A percentile compares a stretch with the other conserved stretches of the same genome.
Conservation (phyloP, 2,329 filamentous ascomycete genomes). For the Botrytis fragariae region DNA sequence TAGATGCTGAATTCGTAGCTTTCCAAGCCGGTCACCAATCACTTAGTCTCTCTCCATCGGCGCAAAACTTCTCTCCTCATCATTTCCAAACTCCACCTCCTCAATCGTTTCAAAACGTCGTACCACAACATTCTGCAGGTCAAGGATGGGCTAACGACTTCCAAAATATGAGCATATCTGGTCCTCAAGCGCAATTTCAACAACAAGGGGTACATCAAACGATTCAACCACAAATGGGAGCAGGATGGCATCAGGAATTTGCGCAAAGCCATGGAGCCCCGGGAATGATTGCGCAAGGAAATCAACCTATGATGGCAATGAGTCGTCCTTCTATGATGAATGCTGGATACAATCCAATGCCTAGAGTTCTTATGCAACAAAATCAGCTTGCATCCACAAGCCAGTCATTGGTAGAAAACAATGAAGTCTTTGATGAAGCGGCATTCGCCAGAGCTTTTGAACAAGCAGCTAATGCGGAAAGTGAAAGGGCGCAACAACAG, state of each 20-base stretch:
- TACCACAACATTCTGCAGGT: slow-evolving; percentile 26
- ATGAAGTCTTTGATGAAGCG: slow-evolving; percentile 50
- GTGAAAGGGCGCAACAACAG: slow-evolving; percentile 23
- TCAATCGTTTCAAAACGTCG: slow-evolving; percentile 24
- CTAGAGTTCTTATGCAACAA: slow-evolving; percentile 16
- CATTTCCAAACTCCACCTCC: slow-evolving; percentile 26
- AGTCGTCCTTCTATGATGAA: slow-evolving; percentile 18
- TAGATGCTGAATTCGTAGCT: slow-evolving; percentile 67
- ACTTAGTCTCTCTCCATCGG: slow-evolving; percentile 33
- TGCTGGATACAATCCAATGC: slow-evolving; percentile 18
- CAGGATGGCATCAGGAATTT: slow-evolving; percentile 61
- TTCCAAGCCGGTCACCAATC: slow-evolving; percentile 56
- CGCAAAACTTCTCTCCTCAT: slow-evolving; percentile 28
- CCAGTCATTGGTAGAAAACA: slow-evolving; percentile 38
- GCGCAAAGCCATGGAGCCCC: slow-evolving; percentile 18
- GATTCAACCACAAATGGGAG: slow-evolving; percentile 28
- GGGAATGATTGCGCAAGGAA: background rate
- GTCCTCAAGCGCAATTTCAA: slow-evolving; percentile 38
- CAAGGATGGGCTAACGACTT: slow-evolving; percentile 44
- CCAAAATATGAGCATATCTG: slow-evolving; percentile 47
- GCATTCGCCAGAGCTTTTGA: slow-evolving; percentile 55
- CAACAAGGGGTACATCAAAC: slow-evolving; percentile 24
- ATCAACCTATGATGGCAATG: slow-evolving; percentile 14
- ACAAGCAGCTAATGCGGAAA: slow-evolving; percentile 33
- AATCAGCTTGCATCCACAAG: slow-evolving; percentile 8